A percentile compares a stretch with the other conserved stretches of the same genome.
These are phyloP conservation scores for Anisodus tanguticus DNA, from an alignment of 257 asterid genomes.

Conservation along the genomic window DNA sequence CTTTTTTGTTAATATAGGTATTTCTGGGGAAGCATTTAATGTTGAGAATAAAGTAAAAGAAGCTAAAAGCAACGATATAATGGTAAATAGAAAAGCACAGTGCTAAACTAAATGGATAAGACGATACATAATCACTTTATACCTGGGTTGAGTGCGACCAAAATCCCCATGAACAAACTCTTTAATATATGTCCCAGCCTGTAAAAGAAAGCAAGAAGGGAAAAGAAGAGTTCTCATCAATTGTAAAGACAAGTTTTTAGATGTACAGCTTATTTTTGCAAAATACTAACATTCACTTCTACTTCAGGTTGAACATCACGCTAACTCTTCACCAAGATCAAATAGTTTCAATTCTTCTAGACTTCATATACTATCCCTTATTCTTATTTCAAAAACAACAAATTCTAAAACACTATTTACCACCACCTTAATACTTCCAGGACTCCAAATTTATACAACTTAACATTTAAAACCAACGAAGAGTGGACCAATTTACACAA, in stretches of 20 bases:
- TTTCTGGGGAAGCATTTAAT: neutral
- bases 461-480: neutral
- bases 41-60: neutral
- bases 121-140: slow-evolving; percentile 27
- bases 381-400: neutral
- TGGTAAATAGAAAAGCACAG: neutral
- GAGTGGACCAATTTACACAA: neutral
- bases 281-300: neutral
- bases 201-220: slow-evolving; percentile 30
- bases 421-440: neutral
- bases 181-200: slow-evolving; percentile 98
- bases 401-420: neutral
- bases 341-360: neutral
- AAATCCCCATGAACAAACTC: slow-evolving; percentile 98
- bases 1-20: neutral
- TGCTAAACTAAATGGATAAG: slow-evolving; percentile 24
- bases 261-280: neutral
- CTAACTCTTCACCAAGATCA: neutral
- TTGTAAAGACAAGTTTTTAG: neutral
- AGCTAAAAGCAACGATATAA: neutral
- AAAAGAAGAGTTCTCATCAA: neutral
- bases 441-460: neutral
- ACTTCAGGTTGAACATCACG: neutral
- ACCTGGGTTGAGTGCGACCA: slow-evolving; percentile 96
- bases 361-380: neutral